Conservation (phyloP, 2,329 filamentous ascomycete genomes). For the Pseudophaeomoniella oleicola region DNA sequence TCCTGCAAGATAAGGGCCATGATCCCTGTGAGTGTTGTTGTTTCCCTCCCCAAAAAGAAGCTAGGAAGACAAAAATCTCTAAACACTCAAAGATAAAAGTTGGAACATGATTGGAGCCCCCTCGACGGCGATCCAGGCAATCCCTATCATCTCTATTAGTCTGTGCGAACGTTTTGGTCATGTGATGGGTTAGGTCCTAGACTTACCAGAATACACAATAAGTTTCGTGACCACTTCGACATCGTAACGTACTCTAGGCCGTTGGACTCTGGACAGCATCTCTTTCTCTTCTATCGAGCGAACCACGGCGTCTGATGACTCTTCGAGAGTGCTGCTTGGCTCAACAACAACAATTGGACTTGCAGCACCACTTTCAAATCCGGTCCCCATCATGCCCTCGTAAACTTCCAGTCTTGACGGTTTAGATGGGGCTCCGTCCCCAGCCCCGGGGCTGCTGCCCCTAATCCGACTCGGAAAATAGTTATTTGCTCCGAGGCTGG, state of each 20-base stretch:
- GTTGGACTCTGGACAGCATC: slow-evolving; percentile 71
- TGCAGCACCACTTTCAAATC: slow-evolving; percentile 26
- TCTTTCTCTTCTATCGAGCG: slow-evolving; percentile 47
- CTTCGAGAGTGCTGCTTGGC: slow-evolving; percentile 11
- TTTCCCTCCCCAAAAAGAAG: too few relatives aligned
- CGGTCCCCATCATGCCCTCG: slow-evolving; percentile 61
- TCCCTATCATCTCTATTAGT: slow-evolving; percentile 39
- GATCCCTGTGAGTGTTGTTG: too few relatives aligned
- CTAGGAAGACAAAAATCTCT: too few relatives aligned
- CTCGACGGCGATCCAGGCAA: slow-evolving; percentile 68
- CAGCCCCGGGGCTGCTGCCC: not conserved
- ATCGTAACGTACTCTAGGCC: slow-evolving; percentile 84
- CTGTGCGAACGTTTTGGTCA: slow-evolving; percentile 6
- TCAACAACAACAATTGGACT: slow-evolving; percentile 9
- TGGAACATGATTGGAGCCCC: slow-evolving; percentile 62
- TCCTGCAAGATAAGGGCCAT: too few relatives aligned
- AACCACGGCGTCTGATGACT: slow-evolving; percentile 3
- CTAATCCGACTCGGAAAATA: slow-evolving; percentile 15
- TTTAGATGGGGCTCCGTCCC: slow-evolving; percentile 15
- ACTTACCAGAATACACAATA: slow-evolving; percentile 81
- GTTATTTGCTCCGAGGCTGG: slow-evolving; percentile 7
- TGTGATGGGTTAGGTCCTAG: slow-evolving; percentile 7
- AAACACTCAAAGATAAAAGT: slow-evolving; percentile 21
- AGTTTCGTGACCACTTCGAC: slow-evolving; percentile 98
- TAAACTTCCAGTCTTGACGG: slow-evolving; percentile 45